Conservation (phyloP, 352 stramenopile genomes). For the Thraustochytrium striatum region DNA sequence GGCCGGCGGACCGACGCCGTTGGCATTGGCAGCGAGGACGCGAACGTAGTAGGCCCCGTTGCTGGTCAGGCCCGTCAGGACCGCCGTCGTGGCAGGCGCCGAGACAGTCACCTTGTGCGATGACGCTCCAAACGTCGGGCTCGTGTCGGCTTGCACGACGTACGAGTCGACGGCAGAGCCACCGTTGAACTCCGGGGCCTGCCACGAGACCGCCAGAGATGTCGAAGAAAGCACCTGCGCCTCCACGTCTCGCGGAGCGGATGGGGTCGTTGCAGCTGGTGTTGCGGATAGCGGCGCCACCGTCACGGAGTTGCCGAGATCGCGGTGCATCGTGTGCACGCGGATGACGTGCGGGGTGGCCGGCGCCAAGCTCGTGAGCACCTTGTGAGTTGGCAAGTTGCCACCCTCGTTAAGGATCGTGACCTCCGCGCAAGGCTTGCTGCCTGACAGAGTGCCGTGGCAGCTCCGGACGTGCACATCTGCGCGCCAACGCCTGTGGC, state of each 20-base stretch:
- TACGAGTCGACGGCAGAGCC: slow-evolving; percentile 72
- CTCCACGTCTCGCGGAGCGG: slow-evolving; percentile 56
- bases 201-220: slow-evolving; percentile 71
- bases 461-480: background rate
- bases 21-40: slow-evolving; percentile 68
- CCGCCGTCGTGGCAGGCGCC: background rate
- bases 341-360: background rate
- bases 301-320: background rate
- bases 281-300: background rate
- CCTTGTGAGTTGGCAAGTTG: background rate
- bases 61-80: slow-evolving; percentile 54
- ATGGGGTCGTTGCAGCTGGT: slow-evolving; percentile 27
- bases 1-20: slow-evolving; percentile 64
- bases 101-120: slow-evolving; percentile 54
- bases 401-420: background rate
- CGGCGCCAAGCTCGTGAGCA: background rate
- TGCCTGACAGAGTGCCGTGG: slow-evolving; percentile 10
- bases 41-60: slow-evolving; percentile 66
- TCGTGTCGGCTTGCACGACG: slow-evolving; percentile 65
- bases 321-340: background rate
- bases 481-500: slow-evolving; percentile 5
- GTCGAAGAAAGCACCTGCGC: slow-evolving; percentile 63
- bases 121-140: slow-evolving; percentile 49
- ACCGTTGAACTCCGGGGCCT: slow-evolving; percentile 81
- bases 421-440: background rate